These are phyloP conservation scores for Sarocladium strictum DNA, from an alignment of 2,329 filamentous ascomycete genomes.

Conservation along the genomic window DNA sequence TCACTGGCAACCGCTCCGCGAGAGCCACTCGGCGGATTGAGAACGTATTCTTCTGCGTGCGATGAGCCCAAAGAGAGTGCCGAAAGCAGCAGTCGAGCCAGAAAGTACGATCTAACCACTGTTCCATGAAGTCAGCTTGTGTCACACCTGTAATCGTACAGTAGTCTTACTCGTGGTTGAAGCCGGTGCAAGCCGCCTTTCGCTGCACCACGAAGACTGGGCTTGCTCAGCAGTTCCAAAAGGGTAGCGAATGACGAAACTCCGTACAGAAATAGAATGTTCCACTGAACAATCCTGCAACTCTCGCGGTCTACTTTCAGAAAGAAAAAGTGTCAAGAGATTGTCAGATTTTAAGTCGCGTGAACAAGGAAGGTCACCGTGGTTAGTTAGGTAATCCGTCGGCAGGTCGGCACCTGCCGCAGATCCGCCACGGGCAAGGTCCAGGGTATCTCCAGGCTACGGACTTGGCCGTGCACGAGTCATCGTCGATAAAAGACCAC, in stretches of 20 bases:
- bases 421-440: no score
- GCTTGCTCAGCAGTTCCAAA: no score
- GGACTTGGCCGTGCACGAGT: neutral
- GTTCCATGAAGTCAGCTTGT: neutral
- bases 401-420: neutral
- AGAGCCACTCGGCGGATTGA: conserved; percentile 13
- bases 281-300: no score
- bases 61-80: neutral
- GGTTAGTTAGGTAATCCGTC: neutral
- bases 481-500: neutral
- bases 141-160: neutral
- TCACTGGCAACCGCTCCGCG: conserved; percentile 66
- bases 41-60: neutral
- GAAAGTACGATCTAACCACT: neutral
- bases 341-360: neutral
- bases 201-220: neutral
- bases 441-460: neutral
- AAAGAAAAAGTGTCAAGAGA: neutral
- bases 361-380: neutral
- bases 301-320: neutral
- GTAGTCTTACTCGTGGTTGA: neutral
- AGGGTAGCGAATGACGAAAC: no score
- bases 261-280: no score
- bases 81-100: neutral
- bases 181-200: neutral